A percentile compares a stretch with the other conserved stretches of the same genome.
Conservation (phyloP, 2,329 filamentous ascomycete genomes). For the Thermothelomyces thermophilus region DNA sequence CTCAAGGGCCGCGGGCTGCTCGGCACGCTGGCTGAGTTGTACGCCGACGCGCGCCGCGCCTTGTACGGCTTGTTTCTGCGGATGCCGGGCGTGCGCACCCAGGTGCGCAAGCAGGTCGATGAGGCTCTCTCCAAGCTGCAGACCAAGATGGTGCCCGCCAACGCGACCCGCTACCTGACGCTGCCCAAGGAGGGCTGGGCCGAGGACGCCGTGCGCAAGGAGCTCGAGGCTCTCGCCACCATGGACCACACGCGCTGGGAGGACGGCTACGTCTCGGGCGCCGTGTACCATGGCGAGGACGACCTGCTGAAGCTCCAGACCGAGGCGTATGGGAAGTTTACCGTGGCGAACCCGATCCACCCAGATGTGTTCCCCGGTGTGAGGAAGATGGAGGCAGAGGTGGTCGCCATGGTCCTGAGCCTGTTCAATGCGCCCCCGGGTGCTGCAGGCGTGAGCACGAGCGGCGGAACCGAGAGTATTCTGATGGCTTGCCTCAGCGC, state of each 20-base stretch:
- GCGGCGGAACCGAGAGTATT: conserved; percentile 93
- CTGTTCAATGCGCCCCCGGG: conserved; percentile 86
- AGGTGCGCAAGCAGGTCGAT: conserved; percentile 77
- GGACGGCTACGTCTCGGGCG: conserved; percentile 87
- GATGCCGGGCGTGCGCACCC: conserved; percentile 75
- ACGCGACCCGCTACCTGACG: conserved; percentile 63
- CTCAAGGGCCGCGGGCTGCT: conserved; percentile 82
- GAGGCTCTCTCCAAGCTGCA: conserved; percentile 77
- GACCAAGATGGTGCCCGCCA: conserved; percentile 71
- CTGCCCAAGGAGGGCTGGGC: conserved; percentile 81
- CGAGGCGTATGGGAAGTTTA: conserved; percentile 89
- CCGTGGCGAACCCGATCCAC: conserved; percentile 93
- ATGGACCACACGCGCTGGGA: conserved; percentile 98
- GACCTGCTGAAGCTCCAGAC: conserved; percentile 77
- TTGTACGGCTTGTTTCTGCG: conserved; percentile 81
- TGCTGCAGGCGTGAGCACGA: conserved; percentile 82
- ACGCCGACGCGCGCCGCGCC: conserved; percentile 62
- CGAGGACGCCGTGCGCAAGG: conserved; percentile 68
- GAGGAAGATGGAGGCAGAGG: conserved; percentile 97
- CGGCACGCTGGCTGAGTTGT: conserved; percentile 70
- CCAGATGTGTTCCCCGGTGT: conserved; percentile 97
- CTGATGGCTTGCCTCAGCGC: conserved; percentile 90
- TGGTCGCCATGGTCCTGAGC: conserved; percentile 88
- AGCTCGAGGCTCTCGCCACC: conserved; percentile 69
- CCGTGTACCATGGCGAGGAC: conserved; percentile 90